These are phyloP conservation scores for Trichophaea hybrida DNA, from an alignment of 2,329 filamentous ascomycete genomes.

Conservation along the genomic window DNA sequence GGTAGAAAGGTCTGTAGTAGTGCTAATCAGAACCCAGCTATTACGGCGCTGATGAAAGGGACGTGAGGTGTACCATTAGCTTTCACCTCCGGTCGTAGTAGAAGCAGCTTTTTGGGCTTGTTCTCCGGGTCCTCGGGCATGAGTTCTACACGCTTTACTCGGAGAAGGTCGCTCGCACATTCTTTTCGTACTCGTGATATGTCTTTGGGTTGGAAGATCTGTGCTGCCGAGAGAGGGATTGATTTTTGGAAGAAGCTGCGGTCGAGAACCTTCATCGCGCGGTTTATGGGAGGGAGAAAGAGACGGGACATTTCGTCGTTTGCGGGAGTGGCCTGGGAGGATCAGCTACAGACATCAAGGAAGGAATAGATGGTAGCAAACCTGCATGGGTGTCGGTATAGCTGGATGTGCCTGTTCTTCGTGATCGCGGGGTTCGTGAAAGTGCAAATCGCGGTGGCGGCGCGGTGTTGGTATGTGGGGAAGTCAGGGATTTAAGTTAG, in stretches of 20 bases:
- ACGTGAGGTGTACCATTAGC: slow-evolving; percentile 34
- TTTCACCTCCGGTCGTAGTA: slow-evolving; percentile 45
- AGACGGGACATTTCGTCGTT: slow-evolving; percentile 7
- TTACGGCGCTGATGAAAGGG: slow-evolving; percentile 5
- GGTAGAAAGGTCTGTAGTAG: slow-evolving; percentile 46
- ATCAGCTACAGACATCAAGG: not conserved
- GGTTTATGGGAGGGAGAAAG: slow-evolving; percentile 23
- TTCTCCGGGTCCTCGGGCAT: slow-evolving; percentile 10
- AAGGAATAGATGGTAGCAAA: not conserved
- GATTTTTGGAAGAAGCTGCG: slow-evolving; percentile 67
- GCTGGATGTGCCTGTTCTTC: not conserved
- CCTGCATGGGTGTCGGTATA: not conserved
- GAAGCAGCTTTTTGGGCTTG: slow-evolving; percentile 40
- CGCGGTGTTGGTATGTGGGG: no score
- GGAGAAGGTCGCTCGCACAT: slow-evolving; percentile 33
- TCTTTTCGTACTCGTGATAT: slow-evolving; percentile 55
- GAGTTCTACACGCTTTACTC: slow-evolving; percentile 10
- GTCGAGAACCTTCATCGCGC: slow-evolving; percentile 48
- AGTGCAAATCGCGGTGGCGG: not conserved
- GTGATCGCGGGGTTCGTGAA: not conserved
- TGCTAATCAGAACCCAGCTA: slow-evolving; percentile 6
- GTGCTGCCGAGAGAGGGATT: slow-evolving; percentile 62
- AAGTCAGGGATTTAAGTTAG: no score
- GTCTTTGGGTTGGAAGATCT: slow-evolving; percentile 58
- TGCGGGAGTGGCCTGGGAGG: not conserved